Conservation (phyloP, 345 rosid species). For the Toxicodendron radicans region DNA sequence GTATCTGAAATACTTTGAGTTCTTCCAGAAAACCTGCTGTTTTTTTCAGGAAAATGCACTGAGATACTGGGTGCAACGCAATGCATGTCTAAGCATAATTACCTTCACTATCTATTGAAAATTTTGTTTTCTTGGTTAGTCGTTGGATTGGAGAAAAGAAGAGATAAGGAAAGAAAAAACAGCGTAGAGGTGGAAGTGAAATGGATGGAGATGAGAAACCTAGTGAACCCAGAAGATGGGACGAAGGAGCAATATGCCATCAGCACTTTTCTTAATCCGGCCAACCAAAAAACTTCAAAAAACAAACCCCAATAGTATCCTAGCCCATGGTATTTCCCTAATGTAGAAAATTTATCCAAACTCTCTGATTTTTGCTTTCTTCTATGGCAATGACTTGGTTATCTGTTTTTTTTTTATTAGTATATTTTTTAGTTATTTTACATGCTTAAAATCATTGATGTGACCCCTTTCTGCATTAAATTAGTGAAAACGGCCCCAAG, state of each 20-base stretch:
- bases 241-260: background rate
- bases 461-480: conserved; percentile 14
- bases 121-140: background rate
- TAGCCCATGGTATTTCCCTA: background rate
- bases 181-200: background rate
- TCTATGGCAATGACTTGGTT: background rate
- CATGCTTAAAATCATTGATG: background rate
- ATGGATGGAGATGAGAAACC: background rate
- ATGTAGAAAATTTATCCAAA: conserved; percentile 1
- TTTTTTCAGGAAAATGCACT: too few relatives aligned
- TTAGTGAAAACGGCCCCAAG: conserved; percentile 78
- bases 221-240: background rate
- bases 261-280: background rate
- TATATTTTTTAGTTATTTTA: conserved; percentile 9
- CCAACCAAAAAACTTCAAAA: background rate
- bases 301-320: background rate
- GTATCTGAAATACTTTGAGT: too few relatives aligned
- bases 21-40: too few relatives aligned
- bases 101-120: background rate
- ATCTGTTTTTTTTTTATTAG: background rate
- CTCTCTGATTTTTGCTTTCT: background rate
- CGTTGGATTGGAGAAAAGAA: too few relatives aligned
- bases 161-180: background rate
- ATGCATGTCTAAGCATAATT: too few relatives aligned
- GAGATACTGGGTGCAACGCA: too few relatives aligned